Conservation (phyloP, 306 rosid genomes). For the Gleditsia sinensis region DNA sequence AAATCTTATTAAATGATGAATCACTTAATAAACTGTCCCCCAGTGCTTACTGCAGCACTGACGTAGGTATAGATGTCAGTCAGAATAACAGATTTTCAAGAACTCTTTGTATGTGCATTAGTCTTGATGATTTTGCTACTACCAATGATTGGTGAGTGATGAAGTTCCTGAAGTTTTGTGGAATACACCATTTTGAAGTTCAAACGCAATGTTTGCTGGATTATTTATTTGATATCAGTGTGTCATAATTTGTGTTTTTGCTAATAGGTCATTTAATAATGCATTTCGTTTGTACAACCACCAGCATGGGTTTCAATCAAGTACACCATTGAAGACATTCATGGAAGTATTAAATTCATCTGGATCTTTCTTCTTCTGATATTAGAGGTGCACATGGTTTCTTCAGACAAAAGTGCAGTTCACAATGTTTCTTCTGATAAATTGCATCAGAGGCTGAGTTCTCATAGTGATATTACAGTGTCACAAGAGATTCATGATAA, state of each 20-base stretch:
- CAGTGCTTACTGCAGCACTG: neutral
- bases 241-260: conserved; percentile 8
- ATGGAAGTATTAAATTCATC: conserved; percentile 39
- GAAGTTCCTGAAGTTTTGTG: neutral
- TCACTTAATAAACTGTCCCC: too few species aligned
- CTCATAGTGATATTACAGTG: conserved; percentile 38
- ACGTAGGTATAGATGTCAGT: neutral
- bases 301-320: conserved; percentile 30
- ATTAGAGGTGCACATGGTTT: conserved; percentile 64
- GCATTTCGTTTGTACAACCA: conserved; percentile 40
- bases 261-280: conserved; percentile 5
- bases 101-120: neutral
- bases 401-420: conserved; percentile 52
- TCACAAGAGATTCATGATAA: conserved; percentile 42
- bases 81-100: neutral
- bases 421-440: conserved; percentile 55
- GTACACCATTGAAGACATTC: conserved; percentile 24
- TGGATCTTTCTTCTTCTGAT: conserved; percentile 40
- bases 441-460: conserved; percentile 44
- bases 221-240: neutral
- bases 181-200: neutral
- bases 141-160: neutral
- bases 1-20: neutral
- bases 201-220: neutral
- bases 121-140: neutral